A percentile compares a stretch with the other conserved stretches of the same genome.
These are phyloP conservation scores for Kluyveromyces starmeri DNA, from an alignment of 805 yeast genomes.

Conservation along the genomic window DNA sequence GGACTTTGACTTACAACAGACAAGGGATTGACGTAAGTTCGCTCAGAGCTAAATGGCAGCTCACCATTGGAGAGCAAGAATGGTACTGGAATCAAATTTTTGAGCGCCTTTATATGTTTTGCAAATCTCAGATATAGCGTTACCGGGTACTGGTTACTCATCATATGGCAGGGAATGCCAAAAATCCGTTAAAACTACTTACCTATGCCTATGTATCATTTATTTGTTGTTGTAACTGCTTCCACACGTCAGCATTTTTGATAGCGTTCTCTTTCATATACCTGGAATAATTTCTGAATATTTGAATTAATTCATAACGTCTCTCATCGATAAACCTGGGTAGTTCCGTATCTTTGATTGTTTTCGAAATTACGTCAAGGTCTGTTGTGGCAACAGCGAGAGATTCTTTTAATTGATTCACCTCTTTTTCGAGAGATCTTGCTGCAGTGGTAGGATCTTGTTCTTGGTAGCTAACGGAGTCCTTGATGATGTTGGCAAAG, in stretches of 20 bases:
- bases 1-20: background rate
- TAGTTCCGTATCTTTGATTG: slow-evolving; percentile 27
- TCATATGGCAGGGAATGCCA: no score
- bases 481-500: slow-evolving; percentile 26
- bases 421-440: slow-evolving; percentile 18
- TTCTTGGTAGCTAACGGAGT: slow-evolving; percentile 25
- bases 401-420: slow-evolving; percentile 16
- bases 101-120: no score
- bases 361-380: slow-evolving; percentile 21
- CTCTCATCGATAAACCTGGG: slow-evolving; percentile 22
- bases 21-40: background rate
- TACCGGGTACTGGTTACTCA: no score
- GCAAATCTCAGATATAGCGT: no score
- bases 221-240: slow-evolving; percentile 12
- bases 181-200: no score
- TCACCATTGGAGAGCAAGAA: background rate
- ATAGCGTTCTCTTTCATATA: slow-evolving; percentile 24
- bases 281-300: slow-evolving; percentile 21
- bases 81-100: background rate
- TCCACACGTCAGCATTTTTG: slow-evolving; percentile 25
- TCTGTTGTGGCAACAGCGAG: slow-evolving; percentile 25
- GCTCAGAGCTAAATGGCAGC: background rate
- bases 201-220: background rate
- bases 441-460: slow-evolving; percentile 18
- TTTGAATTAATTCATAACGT: slow-evolving; percentile 17